phyloP scores from a whole-genome alignment of 331 rosid species.

The Telfairia occidentalis region DNA sequence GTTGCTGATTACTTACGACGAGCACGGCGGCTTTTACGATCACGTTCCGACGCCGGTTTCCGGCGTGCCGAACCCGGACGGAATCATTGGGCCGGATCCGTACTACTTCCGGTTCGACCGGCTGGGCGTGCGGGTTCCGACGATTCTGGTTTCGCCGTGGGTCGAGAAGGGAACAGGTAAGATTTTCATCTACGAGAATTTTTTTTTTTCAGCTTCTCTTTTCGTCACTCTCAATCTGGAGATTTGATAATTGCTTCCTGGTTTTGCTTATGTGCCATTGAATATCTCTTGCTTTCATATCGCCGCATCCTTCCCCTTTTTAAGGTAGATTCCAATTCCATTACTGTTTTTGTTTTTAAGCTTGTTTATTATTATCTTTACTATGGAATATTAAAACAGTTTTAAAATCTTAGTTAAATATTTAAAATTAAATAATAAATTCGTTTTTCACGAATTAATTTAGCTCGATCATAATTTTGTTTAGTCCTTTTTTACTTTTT shows the following conservation, averaged over 20 bases:
- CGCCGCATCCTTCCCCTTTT: neutral
- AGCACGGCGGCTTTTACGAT: slow-evolving; percentile 92
- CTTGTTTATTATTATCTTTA: neutral
- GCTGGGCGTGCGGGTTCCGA: slow-evolving; percentile 83
- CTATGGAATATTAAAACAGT: too few species aligned
- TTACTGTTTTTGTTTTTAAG: neutral
- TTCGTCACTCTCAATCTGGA: neutral
- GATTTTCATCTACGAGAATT: neutral
- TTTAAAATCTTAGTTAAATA: neutral
- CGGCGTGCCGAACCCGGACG: slow-evolving; percentile 85
- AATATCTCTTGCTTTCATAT: neutral
- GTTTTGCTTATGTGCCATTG: neutral
- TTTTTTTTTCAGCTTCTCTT: neutral
- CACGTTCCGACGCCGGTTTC: slow-evolving; percentile 79
- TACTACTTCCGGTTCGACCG: slow-evolving; percentile 71
- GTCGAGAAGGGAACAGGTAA: slow-evolving; percentile 72
- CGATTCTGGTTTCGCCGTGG: slow-evolving; percentile 79
- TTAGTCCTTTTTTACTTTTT: neutral
- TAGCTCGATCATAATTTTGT: too few species aligned
- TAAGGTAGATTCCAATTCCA: neutral
- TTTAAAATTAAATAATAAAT: neutral
- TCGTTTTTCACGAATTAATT: neutral
- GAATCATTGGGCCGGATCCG: slow-evolving; percentile 62
- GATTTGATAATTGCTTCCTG: neutral
- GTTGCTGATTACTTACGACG: slow-evolving; percentile 72